Evolutionary conservation across 1,284 basidiomycete species (phyloP), one percentile per base, ranked within the genome.

Genomic region (Tremellales sp.): DNA sequence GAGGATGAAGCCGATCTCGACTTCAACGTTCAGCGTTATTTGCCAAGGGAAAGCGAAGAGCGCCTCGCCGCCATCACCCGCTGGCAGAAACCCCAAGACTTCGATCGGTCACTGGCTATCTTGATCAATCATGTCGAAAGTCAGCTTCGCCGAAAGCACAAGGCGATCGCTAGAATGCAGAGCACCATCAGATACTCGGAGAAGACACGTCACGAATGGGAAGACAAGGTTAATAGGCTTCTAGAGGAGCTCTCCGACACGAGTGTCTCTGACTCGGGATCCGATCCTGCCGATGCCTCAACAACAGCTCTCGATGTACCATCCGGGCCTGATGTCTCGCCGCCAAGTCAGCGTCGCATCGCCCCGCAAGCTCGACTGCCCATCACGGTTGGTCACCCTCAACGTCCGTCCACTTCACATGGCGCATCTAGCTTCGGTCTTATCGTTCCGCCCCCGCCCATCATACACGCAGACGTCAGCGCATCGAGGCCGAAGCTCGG

Each of bases 131-230:
- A 98, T 65, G 86, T 86, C 7, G 89, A 93, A 61, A 82, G 86
- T 31, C 82, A 94, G 31, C 87, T 96, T 79, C 81, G 88, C 31
- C 84, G 88, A 72, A 99, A 99, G 79, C 83, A 93, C 55, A 93
- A 93, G 73, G 91, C 87, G 54, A 88, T 97, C 42, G 89, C 92
- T 52, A 86, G 96, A 37, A 86, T 98, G 85, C 89, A 96, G 75
- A 97, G 97, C 70, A 97, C 92, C 22, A 96, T 99, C 59, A 81
- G 90, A 53, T 98, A 98, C 73, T 86, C 91, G 29, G 96, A 98
- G 76, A 96, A 96, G 75, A 89, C 97, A 23, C 85, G 96, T 72
- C 86, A 87, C 62, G 96, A 98, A 73, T 98, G 94, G 92, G 88
- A 97, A 70, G 87, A 89, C 68, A 84, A 84, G 61, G 87, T 97